Base-by-base conservation (phyloP, 2,329 filamentous ascomycete species). In the Ilyonectria sp. region DNA sequence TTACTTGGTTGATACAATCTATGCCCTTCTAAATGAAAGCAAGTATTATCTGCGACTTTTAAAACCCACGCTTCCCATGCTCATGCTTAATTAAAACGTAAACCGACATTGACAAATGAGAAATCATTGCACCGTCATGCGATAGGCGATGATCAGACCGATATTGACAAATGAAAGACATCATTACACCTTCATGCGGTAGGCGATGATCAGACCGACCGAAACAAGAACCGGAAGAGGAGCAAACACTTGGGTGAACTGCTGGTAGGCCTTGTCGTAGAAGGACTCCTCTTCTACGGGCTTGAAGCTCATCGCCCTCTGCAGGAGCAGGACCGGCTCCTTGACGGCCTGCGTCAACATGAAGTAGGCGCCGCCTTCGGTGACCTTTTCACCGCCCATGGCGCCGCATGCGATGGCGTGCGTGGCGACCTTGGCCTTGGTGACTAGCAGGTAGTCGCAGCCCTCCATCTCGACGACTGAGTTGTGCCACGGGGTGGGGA, bases 401-500 rank as follows among this genome's bases (percentile, higher is more conserved):
- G 26, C 7, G n/a, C 6, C 15, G 26, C 15, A 50, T 7, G 54
- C 40, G 6, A 72, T 35, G n/a, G 73, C 74, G 37, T 63, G 43
- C 2, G 44, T 60, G 2, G 67, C 61, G 10, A 72, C 67, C 35
- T 57, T 71, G 6, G 69, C 67, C 63, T 75, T 75, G 21, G 74
- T 74, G 17, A 73, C 68, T 26, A 73, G 71, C 8, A 76, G 50
- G 15, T 52, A 60, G 3, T 66, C 33, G 31, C 71, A 68, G 8
- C 69, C 71, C 23, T 74, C 67, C 4, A 75, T 69, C 53, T 75
- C 68, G 57, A 81, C 79, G 33, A 82, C 76, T 49, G 78, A 81
- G 68, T 83, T 84, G 72, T 84, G 82, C 82, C 82, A 84, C 0
- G 81, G 82, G 1, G 82, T 84, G 1, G 82, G 82, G 5, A 83